Conservation (phyloP, 441 rosid species). For the Populus hybrid region DNA sequence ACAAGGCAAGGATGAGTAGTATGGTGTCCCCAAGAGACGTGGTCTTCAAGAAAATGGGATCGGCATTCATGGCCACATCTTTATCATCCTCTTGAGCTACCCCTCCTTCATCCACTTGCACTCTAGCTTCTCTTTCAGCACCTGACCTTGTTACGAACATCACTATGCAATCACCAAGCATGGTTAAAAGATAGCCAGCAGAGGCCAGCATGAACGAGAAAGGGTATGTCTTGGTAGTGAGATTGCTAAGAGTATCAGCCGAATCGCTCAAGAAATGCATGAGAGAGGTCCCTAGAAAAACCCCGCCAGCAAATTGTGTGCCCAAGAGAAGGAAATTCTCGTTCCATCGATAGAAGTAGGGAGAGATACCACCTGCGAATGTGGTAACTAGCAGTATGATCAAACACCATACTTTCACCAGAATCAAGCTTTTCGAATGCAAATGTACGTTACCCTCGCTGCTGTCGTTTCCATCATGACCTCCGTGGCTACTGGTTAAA, state of each 20-base stretch:
- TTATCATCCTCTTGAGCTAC: constrained; percentile 15
- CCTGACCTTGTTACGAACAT: constrained; percentile 28
- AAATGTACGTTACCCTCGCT: constrained; percentile 13
- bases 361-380: constrained; percentile 60
- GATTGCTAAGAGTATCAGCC: constrained; percentile 45
- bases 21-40: constrained; percentile 58
- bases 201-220: constrained; percentile 72
- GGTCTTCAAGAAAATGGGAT: constrained; percentile 38
- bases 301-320: constrained; percentile 84
- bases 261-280: constrained; percentile 83
- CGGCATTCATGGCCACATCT: constrained; percentile 21
- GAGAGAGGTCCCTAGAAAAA: constrained; percentile 70
- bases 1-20: constrained; percentile 60
- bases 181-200: constrained; percentile 63
- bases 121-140: constrained; percentile 26
- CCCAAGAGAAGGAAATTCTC: constrained; percentile 65
- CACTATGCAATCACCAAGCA: constrained; percentile 64
- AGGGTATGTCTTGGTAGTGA: constrained; percentile 51
- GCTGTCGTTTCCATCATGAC: constrained; percentile 19
- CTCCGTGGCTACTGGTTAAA: constrained; percentile 44
- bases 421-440: constrained; percentile 38
- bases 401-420: constrained; percentile 58
- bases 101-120: constrained; percentile 32
- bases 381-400: constrained; percentile 53
- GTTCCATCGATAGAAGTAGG: constrained; percentile 65